Conservation (phyloP, 768 basidiomycete species). For the Kwoniella botswanensis region DNA sequence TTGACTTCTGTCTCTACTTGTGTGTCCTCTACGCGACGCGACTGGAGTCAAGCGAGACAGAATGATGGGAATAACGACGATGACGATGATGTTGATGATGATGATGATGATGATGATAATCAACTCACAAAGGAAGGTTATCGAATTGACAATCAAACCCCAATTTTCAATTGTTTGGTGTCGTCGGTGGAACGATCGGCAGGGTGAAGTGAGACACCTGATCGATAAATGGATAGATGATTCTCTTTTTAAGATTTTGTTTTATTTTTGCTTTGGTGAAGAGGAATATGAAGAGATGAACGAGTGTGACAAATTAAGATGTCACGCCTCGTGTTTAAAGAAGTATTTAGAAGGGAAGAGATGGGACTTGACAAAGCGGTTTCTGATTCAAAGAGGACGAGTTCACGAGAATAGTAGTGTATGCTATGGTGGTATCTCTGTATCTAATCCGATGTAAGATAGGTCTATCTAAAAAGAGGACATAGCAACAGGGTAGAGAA, state of each 20-base stretch:
- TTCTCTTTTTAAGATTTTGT: neutral
- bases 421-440: neutral
- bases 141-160: neutral
- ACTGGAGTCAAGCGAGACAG: neutral
- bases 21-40: neutral
- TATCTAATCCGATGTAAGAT: slow-evolving; percentile 6
- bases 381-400: neutral
- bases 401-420: neutral
- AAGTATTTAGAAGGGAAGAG: neutral
- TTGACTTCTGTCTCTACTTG: neutral
- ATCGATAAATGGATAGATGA: neutral
- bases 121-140: slow-evolving; percentile 10
- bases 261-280: neutral
- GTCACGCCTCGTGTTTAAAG: slow-evolving; percentile 16
- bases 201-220: neutral
- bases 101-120: neutral
- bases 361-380: neutral
- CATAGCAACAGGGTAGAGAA: slow-evolving; percentile 10
- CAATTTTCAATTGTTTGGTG: neutral
- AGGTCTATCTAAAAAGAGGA: slow-evolving; percentile 10
- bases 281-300: neutral
- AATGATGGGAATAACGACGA: neutral
- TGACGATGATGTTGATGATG: neutral
- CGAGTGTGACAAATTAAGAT: neutral
- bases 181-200: neutral